Evolutionary conservation across 495 filamentous ascomycete genomes (phyloP), one percentile per base, ranked within the genome.

Genomic region (Daldinia bambusicola): DNA sequence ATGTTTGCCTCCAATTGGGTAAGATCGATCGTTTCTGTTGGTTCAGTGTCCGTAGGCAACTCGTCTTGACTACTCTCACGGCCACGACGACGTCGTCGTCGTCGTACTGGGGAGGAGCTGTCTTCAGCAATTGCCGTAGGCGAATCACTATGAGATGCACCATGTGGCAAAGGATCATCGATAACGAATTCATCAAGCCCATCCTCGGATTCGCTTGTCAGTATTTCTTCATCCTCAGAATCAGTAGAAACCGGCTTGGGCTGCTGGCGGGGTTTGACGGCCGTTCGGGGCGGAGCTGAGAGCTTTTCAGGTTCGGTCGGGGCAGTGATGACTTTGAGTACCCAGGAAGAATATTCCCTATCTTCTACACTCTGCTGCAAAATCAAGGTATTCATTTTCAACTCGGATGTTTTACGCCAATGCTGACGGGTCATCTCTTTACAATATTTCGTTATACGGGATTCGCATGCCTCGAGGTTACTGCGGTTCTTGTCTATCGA

Each of bases 331-430:
- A 90, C 51, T 3, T 69, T 72, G 16, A 90, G 79, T 53, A 80
- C 83, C 87, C 88, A 93, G 26, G 73, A 75, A 6, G 80, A 67
- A 22, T 86, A 76, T 74, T 86, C 85, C 9, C 81, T 85, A 37
- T 89, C 82, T 31, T 83, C 84, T n/a, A 97, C 76, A 6, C 82
- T 92, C 4, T 75, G 71, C 50, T 93, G 86, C 76, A 96, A 75
- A 45, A 79, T 83, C n/a, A 74, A 70, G 53, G 86, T 87, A 62
- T 85, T 85, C n/a, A 78, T 77, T 16, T 76, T 68, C 13, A 95
- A 67, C 26, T 86, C 77, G 1, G 69, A 60, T 8, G 74, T 71
- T 20, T 80, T 83, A 0, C 64, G 74, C 86, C 88, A 94, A 8
- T 80, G 67, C 57, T 85, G 76, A 2, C 71, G 52, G 14, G 79